phyloP scores from a whole-genome alignment of 805 yeast species.

The Kuraishia cidri region DNA sequence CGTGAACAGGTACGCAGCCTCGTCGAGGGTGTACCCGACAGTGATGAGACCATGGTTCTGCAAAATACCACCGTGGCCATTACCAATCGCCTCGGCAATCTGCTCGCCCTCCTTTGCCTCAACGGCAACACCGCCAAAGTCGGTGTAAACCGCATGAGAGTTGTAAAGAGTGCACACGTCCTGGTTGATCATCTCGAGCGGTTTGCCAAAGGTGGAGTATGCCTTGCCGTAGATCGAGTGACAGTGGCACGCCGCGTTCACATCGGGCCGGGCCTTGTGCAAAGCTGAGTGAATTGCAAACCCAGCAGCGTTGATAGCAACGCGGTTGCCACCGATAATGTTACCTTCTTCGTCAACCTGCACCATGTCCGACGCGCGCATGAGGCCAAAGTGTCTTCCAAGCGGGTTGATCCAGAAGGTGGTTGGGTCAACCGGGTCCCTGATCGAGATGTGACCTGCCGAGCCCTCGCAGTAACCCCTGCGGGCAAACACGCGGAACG shows the following conservation, averaged over 20 bases:
- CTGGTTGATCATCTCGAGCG: constrained; percentile 73
- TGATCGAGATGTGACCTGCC: constrained; percentile 80
- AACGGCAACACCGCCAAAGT: constrained; percentile 76
- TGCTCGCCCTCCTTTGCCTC: constrained; percentile 54
- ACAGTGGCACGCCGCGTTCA: constrained; percentile 65
- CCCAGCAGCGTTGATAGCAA: constrained; percentile 56
- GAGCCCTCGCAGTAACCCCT: constrained; percentile 68
- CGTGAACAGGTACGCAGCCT: constrained; percentile 60
- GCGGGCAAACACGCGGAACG: constrained; percentile 77
- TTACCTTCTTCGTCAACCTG: constrained; percentile 56
- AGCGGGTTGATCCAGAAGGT: constrained; percentile 90
- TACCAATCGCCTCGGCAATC: constrained; percentile 54
- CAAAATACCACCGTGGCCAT: constrained; percentile 47
- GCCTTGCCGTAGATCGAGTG: constrained; percentile 62
- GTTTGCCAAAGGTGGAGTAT: constrained; percentile 54
- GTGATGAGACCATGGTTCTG: constrained; percentile 72
- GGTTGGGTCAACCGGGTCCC: constrained; percentile 74
- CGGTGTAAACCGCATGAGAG: constrained; percentile 52
- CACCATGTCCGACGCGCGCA: constrained; percentile 56
- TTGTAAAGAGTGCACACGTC: constrained; percentile 65
- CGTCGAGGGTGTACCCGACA: constrained; percentile 63
- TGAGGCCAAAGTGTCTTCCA: constrained; percentile 61
- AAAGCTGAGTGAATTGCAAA: constrained; percentile 62
- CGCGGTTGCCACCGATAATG: constrained; percentile 46
- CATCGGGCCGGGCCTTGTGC: constrained; percentile 63